These are phyloP conservation scores for Penicillium egyptiacum DNA, from an alignment of 495 filamentous ascomycete genomes.

Conservation along the genomic window DNA sequence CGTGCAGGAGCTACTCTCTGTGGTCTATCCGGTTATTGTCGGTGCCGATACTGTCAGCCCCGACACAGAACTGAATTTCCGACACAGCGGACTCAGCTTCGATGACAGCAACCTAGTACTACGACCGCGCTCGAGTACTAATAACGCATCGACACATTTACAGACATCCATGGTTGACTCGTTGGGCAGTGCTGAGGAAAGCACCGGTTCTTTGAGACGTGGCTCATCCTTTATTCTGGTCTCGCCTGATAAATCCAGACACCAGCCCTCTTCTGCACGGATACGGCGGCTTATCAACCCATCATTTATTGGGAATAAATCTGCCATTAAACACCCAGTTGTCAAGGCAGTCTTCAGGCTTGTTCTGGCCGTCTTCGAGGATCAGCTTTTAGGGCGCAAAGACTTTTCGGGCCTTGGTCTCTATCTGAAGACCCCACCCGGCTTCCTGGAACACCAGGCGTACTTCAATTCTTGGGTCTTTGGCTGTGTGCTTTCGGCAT, in stretches of 20 bases:
- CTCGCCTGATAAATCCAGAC: constrained; percentile 61
- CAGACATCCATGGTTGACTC: constrained; percentile 65
- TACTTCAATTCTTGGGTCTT: constrained; percentile 92
- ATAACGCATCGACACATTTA: constrained; percentile 56
- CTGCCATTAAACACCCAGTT: constrained; percentile 64
- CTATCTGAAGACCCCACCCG: constrained; percentile 85
- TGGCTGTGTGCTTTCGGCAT: constrained; percentile 66
- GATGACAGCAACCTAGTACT: constrained; percentile 83
- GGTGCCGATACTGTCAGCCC: constrained; percentile 78
- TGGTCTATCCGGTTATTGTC: constrained; percentile 82
- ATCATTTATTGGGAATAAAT: constrained; percentile 35
- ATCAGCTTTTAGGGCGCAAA: constrained; percentile 78
- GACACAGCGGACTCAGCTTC: constrained; percentile 75
- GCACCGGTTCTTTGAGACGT: constrained; percentile 61
- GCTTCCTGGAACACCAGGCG: constrained; percentile 89
- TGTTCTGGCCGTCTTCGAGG: constrained; percentile 72
- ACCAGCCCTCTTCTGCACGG: constrained; percentile 56
- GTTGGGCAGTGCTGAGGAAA: constrained; percentile 44
- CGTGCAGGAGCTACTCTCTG: constrained; percentile 69
- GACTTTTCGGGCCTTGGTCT: constrained; percentile 89
- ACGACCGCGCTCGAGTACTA: constrained; percentile 61
- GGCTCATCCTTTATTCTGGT: constrained; percentile 90
- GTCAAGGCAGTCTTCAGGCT: constrained; percentile 75
- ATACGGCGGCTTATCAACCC: constrained; percentile 58
- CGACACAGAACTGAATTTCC: constrained; percentile 77